Evolutionary conservation across 306 rosid species (phyloP).

Genomic region (Dryas alaskensis): DNA sequence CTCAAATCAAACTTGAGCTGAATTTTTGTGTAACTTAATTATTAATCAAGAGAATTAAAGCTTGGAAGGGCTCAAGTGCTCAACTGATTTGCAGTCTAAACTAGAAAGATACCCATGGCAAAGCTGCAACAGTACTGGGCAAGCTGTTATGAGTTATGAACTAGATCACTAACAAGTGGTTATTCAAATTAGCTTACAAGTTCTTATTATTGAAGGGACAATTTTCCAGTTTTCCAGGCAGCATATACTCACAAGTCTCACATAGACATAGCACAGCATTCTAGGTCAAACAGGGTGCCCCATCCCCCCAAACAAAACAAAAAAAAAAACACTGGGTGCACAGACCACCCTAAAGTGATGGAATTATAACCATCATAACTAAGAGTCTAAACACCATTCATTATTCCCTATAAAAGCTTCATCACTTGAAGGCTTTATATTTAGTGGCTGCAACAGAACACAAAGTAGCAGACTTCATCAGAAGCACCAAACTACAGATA

Average conservation of each 20-base stretch:
- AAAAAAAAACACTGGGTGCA: background rate
- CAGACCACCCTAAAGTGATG: background rate
- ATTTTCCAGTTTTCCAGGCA: background rate
- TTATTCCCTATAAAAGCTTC: background rate
- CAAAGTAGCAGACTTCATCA: background rate
- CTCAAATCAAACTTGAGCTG: too few relatives aligned
- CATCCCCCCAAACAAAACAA: background rate
- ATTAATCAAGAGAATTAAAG: too few relatives aligned
- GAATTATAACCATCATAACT: too few relatives aligned
- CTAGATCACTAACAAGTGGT: too few relatives aligned
- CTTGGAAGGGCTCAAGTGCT: too few relatives aligned
- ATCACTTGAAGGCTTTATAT: background rate
- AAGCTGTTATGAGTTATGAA: too few relatives aligned
- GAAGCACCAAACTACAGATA: constrained; percentile 47
- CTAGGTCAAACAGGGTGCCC: background rate
- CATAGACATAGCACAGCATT: background rate
- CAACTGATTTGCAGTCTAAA: too few relatives aligned
- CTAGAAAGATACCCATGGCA: too few relatives aligned
- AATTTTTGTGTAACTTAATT: too few relatives aligned
- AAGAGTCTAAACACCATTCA: background rate
- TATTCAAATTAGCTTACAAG: background rate
- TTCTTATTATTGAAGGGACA: constrained; percentile 9
- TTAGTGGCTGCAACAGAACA: background rate
- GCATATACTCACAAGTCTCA: constrained; percentile 3
- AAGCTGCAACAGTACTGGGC: too few relatives aligned